These are phyloP conservation scores for Puya raimondii DNA, from an alignment of 176 grass and related monocot species.

Conservation along the genomic window DNA sequence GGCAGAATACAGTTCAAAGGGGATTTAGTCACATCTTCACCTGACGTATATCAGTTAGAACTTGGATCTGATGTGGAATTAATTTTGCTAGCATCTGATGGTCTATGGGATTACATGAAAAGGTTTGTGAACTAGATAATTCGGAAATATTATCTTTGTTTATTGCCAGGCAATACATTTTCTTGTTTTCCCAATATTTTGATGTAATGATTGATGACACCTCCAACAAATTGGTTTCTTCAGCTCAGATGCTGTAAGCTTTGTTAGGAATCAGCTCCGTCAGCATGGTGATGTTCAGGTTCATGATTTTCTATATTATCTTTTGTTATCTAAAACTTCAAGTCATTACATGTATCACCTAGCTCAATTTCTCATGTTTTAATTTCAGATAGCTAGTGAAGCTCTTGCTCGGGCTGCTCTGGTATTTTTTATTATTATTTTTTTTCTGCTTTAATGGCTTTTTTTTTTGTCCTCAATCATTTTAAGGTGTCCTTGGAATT, in stretches of 20 bases:
- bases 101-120: conserved; percentile 98
- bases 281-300: conserved; percentile 92
- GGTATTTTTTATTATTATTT: too few relatives aligned
- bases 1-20: conserved; percentile 78
- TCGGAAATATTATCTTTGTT: neutral
- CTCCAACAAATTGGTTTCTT: conserved; percentile 28
- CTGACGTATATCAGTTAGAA: conserved; percentile 64
- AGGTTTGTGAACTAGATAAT: conserved; percentile 26
- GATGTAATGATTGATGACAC: neutral
- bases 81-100: conserved; percentile 78
- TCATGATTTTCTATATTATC: conserved; percentile 16
- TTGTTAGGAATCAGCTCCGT: conserved; percentile 81
- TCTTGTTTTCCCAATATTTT: conserved; percentile 2
- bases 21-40: conserved; percentile 57
- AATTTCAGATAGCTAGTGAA: conserved; percentile 61
- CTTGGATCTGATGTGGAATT: conserved; percentile 82
- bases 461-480: neutral
- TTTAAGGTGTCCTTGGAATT: neutral
- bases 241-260: conserved; percentile 62
- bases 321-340: neutral
- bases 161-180: neutral
- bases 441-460: neutral
- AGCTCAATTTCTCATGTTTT: conserved; percentile 22
- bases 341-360: conserved; percentile 4
- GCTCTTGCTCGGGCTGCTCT: conserved; percentile 58